Conservation (phyloP, 805 yeast species). For the Nakazawaea anatomiae region DNA sequence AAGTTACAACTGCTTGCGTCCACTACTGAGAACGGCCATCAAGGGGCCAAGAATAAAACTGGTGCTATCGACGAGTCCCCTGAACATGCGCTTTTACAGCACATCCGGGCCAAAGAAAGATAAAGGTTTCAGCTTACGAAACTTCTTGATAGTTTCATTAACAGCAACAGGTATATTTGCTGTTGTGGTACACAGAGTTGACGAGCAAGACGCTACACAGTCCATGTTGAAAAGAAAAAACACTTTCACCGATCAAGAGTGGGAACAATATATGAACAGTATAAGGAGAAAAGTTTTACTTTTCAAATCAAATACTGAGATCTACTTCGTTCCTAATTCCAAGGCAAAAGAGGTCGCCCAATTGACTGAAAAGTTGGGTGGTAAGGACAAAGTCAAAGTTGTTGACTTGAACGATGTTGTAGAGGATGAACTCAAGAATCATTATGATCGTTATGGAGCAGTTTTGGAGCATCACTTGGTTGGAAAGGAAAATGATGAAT, state of each 20-base stretch:
- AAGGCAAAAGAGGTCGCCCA: conserved; percentile 11
- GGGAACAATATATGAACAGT: conserved; percentile 30
- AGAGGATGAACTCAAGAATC: conserved; percentile 35
- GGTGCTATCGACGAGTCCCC: background rate
- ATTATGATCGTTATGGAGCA: conserved; percentile 41
- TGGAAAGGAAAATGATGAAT: conserved; percentile 20
- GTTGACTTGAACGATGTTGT: conserved; percentile 49
- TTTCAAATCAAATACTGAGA: conserved; percentile 14
- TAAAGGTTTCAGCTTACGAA: conserved; percentile 31
- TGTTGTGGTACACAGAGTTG: conserved; percentile 23
- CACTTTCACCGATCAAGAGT: conserved; percentile 43
- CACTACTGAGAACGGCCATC: no score
- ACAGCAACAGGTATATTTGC: conserved; percentile 38
- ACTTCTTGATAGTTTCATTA: conserved; percentile 35
- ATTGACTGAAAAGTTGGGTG: conserved; percentile 10
- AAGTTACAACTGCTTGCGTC: no score
- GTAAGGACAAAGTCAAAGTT: conserved; percentile 23
- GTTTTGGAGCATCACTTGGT: conserved; percentile 33
- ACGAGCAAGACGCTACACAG: conserved; percentile 24
- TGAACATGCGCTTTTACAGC: background rate
- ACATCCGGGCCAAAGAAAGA: conserved; percentile 14
- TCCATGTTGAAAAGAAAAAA: conserved; percentile 26
- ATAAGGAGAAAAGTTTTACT: conserved; percentile 24
- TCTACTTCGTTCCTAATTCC: conserved; percentile 24
- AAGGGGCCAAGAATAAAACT: no score